Conservation (phyloP, 805 yeast genomes). For the Cyberlindnera meyerae region DNA sequence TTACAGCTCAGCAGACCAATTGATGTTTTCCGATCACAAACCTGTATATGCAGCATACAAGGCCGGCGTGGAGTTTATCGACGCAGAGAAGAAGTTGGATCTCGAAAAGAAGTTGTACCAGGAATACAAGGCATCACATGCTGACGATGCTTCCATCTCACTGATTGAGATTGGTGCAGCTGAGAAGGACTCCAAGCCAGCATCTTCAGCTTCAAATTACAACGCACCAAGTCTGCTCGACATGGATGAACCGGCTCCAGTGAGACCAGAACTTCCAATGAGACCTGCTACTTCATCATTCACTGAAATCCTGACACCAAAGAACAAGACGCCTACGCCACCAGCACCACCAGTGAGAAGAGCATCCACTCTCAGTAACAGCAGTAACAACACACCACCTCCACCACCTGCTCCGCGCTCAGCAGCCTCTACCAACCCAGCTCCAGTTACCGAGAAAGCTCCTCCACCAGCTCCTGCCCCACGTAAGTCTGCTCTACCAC, state of each 20-base stretch:
- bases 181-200: not conserved
- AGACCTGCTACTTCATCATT: slow-evolving; percentile 9
- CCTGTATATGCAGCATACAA: slow-evolving; percentile 84
- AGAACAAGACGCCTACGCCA: slow-evolving; percentile 16
- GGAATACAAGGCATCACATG: slow-evolving; percentile 40
- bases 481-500: slow-evolving; percentile 31
- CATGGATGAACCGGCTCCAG: slow-evolving; percentile 11
- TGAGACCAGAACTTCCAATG: slow-evolving; percentile 17
- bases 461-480: slow-evolving; percentile 31
- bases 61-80: slow-evolving; percentile 61
- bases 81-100: slow-evolving; percentile 53
- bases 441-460: slow-evolving; percentile 3
- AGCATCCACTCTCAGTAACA: slow-evolving; percentile 1
- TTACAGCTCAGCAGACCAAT: slow-evolving; percentile 58
- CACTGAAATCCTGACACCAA: slow-evolving; percentile 17
- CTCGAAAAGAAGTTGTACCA: slow-evolving; percentile 57
- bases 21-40: slow-evolving; percentile 79
- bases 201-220: not conserved
- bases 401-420: slow-evolving; percentile 16
- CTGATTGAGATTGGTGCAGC: slow-evolving; percentile 18
- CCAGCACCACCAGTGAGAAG: slow-evolving; percentile 16
- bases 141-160: slow-evolving; percentile 25
- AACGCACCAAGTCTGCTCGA: slow-evolving; percentile 20
- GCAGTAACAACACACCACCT: slow-evolving; percentile 2
- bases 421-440: slow-evolving; percentile 2